Conservation (phyloP, 2,329 filamentous ascomycete species). For the Clonostachys sp. region DNA sequence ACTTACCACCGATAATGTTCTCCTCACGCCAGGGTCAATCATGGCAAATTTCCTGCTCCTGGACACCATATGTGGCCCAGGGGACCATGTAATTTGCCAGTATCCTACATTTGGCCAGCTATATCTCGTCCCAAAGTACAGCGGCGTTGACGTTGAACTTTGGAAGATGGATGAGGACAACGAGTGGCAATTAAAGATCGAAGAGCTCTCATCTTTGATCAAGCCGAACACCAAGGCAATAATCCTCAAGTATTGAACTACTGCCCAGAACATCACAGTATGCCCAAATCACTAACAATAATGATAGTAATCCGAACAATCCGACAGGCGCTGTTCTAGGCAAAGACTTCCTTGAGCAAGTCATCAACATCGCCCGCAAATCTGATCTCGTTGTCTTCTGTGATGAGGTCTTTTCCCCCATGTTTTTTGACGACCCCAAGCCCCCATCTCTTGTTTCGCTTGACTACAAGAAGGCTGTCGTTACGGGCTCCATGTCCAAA, state of each 20-base stretch:
- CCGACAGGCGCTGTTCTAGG: constrained; percentile 71
- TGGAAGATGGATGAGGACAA: constrained; percentile 67
- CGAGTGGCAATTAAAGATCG: constrained; percentile 61
- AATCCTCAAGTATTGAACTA: not conserved
- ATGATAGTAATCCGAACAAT: constrained; percentile 74
- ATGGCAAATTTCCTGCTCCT: constrained; percentile 76
- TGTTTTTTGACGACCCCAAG: constrained; percentile 56
- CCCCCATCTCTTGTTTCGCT: constrained; percentile 64
- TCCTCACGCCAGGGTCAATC: constrained; percentile 78
- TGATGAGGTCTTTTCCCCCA: constrained; percentile 80
- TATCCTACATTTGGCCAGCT: constrained; percentile 86
- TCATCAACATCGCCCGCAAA: constrained; percentile 59
- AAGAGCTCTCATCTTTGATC: constrained; percentile 61
- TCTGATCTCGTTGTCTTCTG: constrained; percentile 63
- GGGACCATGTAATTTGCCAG: constrained; percentile 81
- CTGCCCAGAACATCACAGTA: no score
- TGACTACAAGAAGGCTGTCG: constrained; percentile 66
- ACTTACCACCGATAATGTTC: constrained; percentile 53
- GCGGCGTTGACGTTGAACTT: constrained; percentile 73
- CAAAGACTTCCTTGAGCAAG: constrained; percentile 50
- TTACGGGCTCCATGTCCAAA: constrained; percentile 83
- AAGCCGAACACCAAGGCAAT: constrained; percentile 60
- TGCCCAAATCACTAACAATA: not conserved
- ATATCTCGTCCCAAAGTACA: constrained; percentile 66
- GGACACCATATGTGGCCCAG: constrained; percentile 65